Evolutionary conservation across 257 asterid species (phyloP).

Genomic region (Solanum piurae): DNA sequence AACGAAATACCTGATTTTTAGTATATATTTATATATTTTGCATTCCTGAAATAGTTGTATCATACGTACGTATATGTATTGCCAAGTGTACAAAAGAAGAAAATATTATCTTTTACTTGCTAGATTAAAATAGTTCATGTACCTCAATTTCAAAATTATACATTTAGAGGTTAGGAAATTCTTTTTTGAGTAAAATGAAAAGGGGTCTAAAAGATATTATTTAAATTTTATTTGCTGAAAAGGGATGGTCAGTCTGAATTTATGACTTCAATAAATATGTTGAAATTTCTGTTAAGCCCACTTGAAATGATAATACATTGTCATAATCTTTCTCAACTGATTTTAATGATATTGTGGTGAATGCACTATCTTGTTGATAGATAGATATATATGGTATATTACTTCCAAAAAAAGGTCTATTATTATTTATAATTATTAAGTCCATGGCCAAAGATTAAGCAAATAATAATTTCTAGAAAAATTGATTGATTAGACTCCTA

Average conservation of each 20-base stretch:
- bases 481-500: not conserved
- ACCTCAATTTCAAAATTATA: not conserved
- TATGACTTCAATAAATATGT: not conserved
- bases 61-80: not conserved
- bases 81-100: not conserved
- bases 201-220: not conserved
- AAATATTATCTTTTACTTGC: not conserved
- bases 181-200: not conserved
- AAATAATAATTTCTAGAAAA: not conserved
- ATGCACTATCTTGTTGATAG: not conserved
- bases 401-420: not conserved
- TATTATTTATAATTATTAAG: not conserved
- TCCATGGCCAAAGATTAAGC: not conserved
- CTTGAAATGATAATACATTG: not conserved
- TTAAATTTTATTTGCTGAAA: not conserved
- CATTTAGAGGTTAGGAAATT: not conserved
- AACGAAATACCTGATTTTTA: not conserved
- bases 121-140: not conserved
- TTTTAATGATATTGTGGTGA: not conserved
- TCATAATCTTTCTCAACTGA: not conserved
- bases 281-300: not conserved
- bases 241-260: not conserved
- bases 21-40: not conserved
- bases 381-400: not conserved
- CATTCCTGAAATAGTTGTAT: not conserved